Conservation (phyloP, 192 early-diverging fungal genomes). For the Radiomyces spectabilis region DNA sequence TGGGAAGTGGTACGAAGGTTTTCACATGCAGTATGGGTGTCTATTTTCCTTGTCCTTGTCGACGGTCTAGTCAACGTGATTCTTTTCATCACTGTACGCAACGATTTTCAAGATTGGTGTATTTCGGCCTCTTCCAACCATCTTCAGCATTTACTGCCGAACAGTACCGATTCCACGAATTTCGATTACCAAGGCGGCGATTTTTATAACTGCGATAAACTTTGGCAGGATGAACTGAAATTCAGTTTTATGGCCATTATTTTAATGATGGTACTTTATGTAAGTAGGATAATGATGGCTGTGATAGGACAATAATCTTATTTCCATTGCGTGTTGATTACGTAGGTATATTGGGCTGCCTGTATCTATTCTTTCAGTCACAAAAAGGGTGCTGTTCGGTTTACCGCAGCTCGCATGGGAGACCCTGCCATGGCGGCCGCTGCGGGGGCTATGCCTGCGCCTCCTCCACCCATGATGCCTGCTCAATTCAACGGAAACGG, state of each 20-base stretch:
- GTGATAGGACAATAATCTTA: not conserved
- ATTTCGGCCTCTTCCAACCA: constrained; percentile 5
- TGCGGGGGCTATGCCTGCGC: not conserved
- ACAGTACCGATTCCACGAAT: not conserved
- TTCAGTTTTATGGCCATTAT: constrained; percentile 16
- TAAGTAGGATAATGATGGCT: not conserved
- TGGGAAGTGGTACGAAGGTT: constrained; percentile 1
- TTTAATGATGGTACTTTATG: constrained; percentile 23
- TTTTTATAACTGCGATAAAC: constrained; percentile 17
- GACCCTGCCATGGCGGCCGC: not conserved
- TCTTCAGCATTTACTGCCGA: not conserved
- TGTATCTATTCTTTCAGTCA: constrained; percentile 2
- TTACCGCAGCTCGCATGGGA: not conserved
- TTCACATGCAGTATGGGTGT: constrained; percentile 18
- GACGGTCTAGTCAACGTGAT: constrained; percentile 19
- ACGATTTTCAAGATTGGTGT: constrained; percentile 11
- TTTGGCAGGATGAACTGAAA: constrained; percentile 26
- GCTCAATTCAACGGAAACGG: too few relatives aligned
- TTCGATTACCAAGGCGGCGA: constrained; percentile 6
- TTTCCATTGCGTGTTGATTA: not conserved
- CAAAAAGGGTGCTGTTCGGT: too few relatives aligned
- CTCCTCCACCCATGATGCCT: not conserved
- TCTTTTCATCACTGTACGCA: constrained; percentile 10
- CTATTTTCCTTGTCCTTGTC: constrained; percentile 10
- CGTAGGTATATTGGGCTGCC: constrained; percentile 10